Evolutionary conservation across 768 basidiomycete genomes (phyloP).

Genomic region (Leccinum arenicola): DNA sequence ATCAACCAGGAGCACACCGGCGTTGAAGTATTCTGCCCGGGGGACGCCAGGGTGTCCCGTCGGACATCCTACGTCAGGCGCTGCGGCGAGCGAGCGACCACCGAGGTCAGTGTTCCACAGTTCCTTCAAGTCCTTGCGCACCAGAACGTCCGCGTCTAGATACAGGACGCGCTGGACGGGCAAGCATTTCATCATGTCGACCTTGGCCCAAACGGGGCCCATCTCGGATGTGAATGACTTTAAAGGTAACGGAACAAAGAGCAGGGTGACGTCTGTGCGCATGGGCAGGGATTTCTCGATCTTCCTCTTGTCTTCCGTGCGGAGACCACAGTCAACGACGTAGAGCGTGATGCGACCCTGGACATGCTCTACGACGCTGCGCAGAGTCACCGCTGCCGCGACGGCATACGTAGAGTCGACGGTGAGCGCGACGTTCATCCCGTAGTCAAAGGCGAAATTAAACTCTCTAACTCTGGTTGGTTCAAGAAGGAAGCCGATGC

Average conservation of each 20-base stretch:
- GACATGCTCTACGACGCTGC: conserved; percentile 37
- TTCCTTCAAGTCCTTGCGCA: conserved; percentile 36
- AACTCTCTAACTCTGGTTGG: background rate
- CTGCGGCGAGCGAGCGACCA: conserved; percentile 44
- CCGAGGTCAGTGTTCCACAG: conserved; percentile 47
- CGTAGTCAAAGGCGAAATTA: conserved; percentile 37
- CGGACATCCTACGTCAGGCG: conserved; percentile 47
- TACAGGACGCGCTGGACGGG: conserved; percentile 52
- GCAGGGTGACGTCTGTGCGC: conserved; percentile 35
- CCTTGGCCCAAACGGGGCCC: conserved; percentile 47
- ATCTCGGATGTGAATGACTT: conserved; percentile 26
- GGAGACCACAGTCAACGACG: conserved; percentile 46
- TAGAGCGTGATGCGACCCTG: conserved; percentile 45
- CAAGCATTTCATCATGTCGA: conserved; percentile 44
- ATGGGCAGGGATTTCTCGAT: conserved; percentile 30
- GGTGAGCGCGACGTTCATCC: conserved; percentile 46
- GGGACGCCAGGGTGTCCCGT: conserved; percentile 41
- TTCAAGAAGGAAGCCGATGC: conserved; percentile 45
- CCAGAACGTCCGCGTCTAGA: conserved; percentile 51
- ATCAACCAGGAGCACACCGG: conserved; percentile 53
- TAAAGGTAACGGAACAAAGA: conserved; percentile 39
- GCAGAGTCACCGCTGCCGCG: conserved; percentile 47
- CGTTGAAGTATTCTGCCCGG: conserved; percentile 47
- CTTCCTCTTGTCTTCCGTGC: conserved; percentile 32
- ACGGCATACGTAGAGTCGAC: conserved; percentile 45